These are phyloP conservation scores for Pyrenophora tritici-repentis DNA, from an alignment of 2,329 filamentous ascomycete species.

Conservation along the genomic window DNA sequence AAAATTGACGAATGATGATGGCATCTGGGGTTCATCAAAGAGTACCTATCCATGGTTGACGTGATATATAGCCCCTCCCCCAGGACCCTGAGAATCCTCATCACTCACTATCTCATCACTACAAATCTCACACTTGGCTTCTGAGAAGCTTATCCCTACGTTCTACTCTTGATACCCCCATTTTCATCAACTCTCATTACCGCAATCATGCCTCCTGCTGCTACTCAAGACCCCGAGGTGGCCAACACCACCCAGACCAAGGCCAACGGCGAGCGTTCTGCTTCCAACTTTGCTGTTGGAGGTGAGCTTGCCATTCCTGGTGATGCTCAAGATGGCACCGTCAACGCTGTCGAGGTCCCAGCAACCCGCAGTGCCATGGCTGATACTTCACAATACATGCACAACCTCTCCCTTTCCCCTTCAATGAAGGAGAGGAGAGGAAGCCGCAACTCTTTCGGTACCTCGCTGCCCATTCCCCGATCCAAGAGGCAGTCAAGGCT, in stretches of 20 bases:
- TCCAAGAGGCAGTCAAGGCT: slow-evolving; percentile 71
- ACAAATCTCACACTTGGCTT: slow-evolving; percentile 3
- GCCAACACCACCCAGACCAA: slow-evolving; percentile 36
- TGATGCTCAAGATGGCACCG: slow-evolving; percentile 42
- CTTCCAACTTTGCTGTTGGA: slow-evolving; percentile 26
- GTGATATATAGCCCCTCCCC: slow-evolving; percentile 35
- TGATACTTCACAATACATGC: slow-evolving; percentile 72
- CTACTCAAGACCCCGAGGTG: slow-evolving; percentile 63
- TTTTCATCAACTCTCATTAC: slow-evolving; percentile 2
- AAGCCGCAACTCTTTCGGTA: slow-evolving; percentile 77
- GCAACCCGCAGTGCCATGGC: slow-evolving; percentile 70
- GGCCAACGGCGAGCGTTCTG: slow-evolving; percentile 24
- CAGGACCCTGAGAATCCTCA: slow-evolving; percentile 23
- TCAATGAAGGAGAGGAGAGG: slow-evolving; percentile 70
- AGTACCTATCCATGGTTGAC: slow-evolving; percentile 4
- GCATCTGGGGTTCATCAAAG: slow-evolving; percentile 17
- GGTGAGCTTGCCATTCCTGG: slow-evolving; percentile 42
- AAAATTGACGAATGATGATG: slow-evolving; percentile 26
- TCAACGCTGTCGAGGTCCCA: slow-evolving; percentile 68
- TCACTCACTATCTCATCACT: background rate
- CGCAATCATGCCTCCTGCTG: slow-evolving; percentile 53
- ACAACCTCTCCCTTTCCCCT: slow-evolving; percentile 70
- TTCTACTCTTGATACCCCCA: slow-evolving; percentile 11
- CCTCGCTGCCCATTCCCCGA: slow-evolving; percentile 72
- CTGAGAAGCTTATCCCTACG: slow-evolving; percentile 8